phyloP scores from a whole-genome alignment of 192 early-diverging fungal genomes.

The Linnemannia elongata region DNA sequence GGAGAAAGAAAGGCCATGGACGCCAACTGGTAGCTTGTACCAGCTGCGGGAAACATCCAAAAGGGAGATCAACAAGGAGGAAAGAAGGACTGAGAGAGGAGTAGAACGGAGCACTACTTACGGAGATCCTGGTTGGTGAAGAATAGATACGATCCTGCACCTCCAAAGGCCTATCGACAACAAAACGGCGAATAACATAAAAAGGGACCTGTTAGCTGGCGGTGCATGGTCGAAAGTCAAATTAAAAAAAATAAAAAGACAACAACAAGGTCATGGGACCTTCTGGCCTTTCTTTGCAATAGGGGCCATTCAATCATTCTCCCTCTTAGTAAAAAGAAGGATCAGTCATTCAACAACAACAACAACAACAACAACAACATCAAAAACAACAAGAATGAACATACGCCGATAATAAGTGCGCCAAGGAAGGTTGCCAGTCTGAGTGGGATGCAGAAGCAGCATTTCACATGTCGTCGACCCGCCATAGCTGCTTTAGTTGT shows the following conservation, averaged over 20 bases:
- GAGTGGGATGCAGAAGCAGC: constrained; percentile 52
- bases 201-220: background rate
- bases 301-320: background rate
- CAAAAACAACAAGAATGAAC: background rate
- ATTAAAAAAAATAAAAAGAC: background rate
- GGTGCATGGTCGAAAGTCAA: background rate
- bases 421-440: constrained; percentile 47
- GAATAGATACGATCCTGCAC: constrained; percentile 37
- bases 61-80: too few relatives aligned
- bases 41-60: background rate
- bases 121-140: constrained; percentile 48
- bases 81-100: background rate
- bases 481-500: background rate
- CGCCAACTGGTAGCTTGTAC: background rate
- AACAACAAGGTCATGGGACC: background rate
- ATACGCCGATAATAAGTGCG: constrained; percentile 31
- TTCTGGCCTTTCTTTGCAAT: background rate
- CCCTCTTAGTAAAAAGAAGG: background rate
- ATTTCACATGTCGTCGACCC: background rate
- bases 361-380: constrained; percentile 5
- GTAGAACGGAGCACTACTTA: constrained; percentile 4
- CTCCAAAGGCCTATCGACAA: constrained; percentile 32
- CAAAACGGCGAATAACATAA: background rate
- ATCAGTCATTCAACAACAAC: background rate
- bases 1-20: background rate